Conservation (phyloP, 495 filamentous ascomycete genomes). For the Xylaria nigripes region DNA sequence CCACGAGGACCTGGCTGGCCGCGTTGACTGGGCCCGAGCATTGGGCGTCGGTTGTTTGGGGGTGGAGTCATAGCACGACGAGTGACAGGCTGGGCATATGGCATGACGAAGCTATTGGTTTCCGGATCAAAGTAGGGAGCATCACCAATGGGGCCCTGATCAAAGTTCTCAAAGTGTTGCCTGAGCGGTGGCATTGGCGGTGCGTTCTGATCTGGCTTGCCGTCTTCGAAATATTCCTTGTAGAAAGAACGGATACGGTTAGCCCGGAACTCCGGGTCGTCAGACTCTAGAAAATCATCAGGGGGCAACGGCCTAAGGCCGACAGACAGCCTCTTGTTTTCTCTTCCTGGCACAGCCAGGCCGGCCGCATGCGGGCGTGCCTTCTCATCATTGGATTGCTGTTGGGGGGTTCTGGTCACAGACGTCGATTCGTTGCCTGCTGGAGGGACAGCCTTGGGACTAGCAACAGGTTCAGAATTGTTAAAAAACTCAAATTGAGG, state of each 20-base stretch:
- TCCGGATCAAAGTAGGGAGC: slow-evolving; percentile 65
- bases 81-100: slow-evolving; percentile 70
- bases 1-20: slow-evolving; percentile 22
- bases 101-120: slow-evolving; percentile 64
- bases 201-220: slow-evolving; percentile 47
- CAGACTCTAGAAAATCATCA: slow-evolving; percentile 55
- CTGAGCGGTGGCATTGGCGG: slow-evolving; percentile 32
- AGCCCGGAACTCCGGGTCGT: slow-evolving; percentile 89
- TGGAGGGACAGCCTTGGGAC: slow-evolving; percentile 6
- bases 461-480: slow-evolving; percentile 1
- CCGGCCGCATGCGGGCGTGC: slow-evolving; percentile 25
- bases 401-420: slow-evolving; percentile 11
- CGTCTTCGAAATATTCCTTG: slow-evolving; percentile 97
- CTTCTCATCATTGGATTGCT: slow-evolving; percentile 25
- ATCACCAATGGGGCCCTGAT: slow-evolving; percentile 54
- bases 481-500: slow-evolving; percentile 1
- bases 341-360: slow-evolving; percentile 50
- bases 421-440: slow-evolving; percentile 21
- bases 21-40: slow-evolving; percentile 29
- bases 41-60: slow-evolving; percentile 60
- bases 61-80: slow-evolving; percentile 97
- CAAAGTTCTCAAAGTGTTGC: slow-evolving; percentile 62
- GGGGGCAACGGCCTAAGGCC: slow-evolving; percentile 89
- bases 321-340: slow-evolving; percentile 71
- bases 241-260: slow-evolving; percentile 98